Evolutionary conservation across 2,329 filamentous ascomycete species (phyloP).

Genomic region (Botrytis galanthina): DNA sequence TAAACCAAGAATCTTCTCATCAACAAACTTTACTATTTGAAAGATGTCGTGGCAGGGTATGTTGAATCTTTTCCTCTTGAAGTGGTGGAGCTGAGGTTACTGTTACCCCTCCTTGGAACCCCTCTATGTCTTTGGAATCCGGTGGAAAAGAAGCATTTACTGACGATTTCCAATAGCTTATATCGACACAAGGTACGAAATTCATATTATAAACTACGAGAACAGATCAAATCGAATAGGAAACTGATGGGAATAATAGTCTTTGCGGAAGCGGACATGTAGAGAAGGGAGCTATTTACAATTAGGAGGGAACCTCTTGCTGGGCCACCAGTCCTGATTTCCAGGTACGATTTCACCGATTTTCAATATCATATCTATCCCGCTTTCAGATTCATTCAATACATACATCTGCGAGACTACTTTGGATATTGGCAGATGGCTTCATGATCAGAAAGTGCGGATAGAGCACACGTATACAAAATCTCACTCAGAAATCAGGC

Average conservation of each 20-base stretch:
- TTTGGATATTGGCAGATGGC: not conserved
- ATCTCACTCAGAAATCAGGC: conserved; percentile 1
- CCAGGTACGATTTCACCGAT: conserved; percentile 35
- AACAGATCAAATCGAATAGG: conserved; percentile 3
- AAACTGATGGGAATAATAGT: conserved; percentile 49
- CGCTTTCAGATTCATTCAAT: not conserved
- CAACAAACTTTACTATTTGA: conserved; percentile 22
- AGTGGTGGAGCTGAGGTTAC: conserved; percentile 16
- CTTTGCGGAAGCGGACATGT: conserved; percentile 76
- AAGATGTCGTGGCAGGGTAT: conserved; percentile 76
- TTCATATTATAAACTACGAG: not conserved
- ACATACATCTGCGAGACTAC: not conserved
- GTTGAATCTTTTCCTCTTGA: conserved; percentile 29
- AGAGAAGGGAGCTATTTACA: conserved; percentile 84
- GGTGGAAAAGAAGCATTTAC: conserved; percentile 19
- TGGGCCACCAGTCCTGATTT: conserved; percentile 74
- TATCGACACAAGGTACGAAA: conserved; percentile 58
- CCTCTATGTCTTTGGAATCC: not conserved
- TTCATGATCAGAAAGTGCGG: not conserved
- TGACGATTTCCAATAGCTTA: conserved; percentile 47
- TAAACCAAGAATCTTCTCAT: not conserved
- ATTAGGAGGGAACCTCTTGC: conserved; percentile 72
- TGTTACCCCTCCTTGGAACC: conserved; percentile 34
- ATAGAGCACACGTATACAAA: not conserved
- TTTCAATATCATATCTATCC: not conserved